Evolutionary conservation across 1,139 yeast species (phyloP).

Genomic region (Blastobotrys buckinghamii): DNA sequence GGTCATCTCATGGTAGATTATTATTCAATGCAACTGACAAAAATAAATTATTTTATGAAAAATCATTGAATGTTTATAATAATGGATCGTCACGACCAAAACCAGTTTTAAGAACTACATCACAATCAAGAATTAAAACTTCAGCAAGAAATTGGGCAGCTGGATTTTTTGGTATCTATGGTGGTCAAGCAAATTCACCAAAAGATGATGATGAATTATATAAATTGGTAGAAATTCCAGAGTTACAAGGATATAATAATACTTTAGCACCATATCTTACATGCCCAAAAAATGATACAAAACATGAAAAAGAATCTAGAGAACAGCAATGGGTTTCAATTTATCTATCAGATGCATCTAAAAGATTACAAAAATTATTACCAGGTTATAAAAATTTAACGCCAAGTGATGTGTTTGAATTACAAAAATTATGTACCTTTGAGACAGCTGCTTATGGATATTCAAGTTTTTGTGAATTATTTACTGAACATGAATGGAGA

Average conservation of each 20-base stretch:
- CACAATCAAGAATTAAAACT: conserved; percentile 37
- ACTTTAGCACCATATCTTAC: conserved; percentile 38
- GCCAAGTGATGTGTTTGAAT: conserved; percentile 35
- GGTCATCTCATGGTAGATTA: conserved; percentile 39
- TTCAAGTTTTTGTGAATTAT: conserved; percentile 43
- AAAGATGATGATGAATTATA: conserved; percentile 29
- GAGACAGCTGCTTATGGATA: conserved; percentile 46
- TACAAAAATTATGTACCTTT: conserved; percentile 45
- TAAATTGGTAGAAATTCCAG: conserved; percentile 32
- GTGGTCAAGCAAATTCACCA: conserved; percentile 29
- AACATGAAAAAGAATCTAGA: conserved; percentile 15
- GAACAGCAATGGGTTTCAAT: conserved; percentile 31
- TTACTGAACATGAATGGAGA: conserved; percentile 46
- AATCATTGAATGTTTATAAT: conserved; percentile 26
- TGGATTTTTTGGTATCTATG: conserved; percentile 39
- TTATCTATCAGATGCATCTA: conserved; percentile 38
- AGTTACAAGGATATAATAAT: conserved; percentile 35
- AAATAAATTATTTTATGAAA: conserved; percentile 21
- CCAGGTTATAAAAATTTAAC: conserved; percentile 39
- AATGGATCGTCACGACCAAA: conserved; percentile 32
- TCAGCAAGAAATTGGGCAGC: conserved; percentile 42
- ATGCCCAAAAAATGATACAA: conserved; percentile 29
- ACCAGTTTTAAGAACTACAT: conserved; percentile 37
- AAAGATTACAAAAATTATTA: conserved; percentile 39
- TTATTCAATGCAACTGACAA: conserved; percentile 30